Conservation (phyloP, 805 yeast genomes). For the Saccharomycopsis selenospora region DNA sequence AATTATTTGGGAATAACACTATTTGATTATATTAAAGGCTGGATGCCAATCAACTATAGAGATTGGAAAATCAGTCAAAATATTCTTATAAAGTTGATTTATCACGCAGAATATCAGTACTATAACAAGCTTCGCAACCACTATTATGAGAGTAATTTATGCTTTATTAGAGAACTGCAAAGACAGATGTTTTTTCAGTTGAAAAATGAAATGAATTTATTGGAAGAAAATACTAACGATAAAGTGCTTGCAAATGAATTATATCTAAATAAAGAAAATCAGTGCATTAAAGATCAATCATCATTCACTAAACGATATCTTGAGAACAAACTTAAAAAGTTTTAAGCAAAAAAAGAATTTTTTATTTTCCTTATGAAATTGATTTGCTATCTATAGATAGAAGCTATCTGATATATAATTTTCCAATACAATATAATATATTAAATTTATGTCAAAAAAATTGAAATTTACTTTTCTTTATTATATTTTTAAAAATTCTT, state of each 20-base stretch:
- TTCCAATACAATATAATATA: too few relatives aligned
- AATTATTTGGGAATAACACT: constrained; percentile 22
- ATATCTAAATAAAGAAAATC: background rate
- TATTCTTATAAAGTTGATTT: constrained; percentile 21
- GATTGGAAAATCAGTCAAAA: constrained; percentile 28
- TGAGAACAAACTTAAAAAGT: background rate
- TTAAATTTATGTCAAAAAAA: too few relatives aligned
- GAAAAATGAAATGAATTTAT: constrained; percentile 52
- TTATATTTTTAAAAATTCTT: too few relatives aligned
- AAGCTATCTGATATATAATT: too few relatives aligned
- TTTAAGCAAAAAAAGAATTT: too few relatives aligned
- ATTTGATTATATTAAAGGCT: constrained; percentile 20
- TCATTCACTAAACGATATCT: constrained; percentile 1
- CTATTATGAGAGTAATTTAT: constrained; percentile 3
- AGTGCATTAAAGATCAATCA: background rate
- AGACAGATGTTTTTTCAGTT: constrained; percentile 48
- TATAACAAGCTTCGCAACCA: constrained; percentile 6
- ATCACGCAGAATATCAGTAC: constrained; percentile 12
- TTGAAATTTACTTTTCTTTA: too few relatives aligned
- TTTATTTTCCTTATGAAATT: too few relatives aligned
- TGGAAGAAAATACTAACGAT: background rate
- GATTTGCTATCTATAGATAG: too few relatives aligned
- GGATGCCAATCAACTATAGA: constrained; percentile 23
- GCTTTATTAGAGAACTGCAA: constrained; percentile 40
- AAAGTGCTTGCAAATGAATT: background rate